These are phyloP conservation scores for Tetracladium maxilliforme DNA, from an alignment of 2,329 filamentous ascomycete species.

Conservation along the genomic window DNA sequence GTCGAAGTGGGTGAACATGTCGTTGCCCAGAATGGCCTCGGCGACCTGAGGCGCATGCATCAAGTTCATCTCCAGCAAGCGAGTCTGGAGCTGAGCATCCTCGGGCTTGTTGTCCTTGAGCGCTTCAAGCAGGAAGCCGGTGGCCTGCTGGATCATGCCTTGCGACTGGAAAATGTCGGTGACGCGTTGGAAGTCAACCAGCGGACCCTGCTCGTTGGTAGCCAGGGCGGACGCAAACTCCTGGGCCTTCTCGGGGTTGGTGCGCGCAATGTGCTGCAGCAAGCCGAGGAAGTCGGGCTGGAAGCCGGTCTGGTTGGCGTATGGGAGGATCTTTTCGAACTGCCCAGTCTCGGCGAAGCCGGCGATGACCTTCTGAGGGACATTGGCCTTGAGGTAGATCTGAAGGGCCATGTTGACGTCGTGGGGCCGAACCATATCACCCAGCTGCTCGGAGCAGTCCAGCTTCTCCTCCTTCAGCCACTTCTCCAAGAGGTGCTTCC, in stretches of 20 bases:
- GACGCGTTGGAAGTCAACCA: slow-evolving; percentile 87
- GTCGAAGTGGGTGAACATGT: slow-evolving; percentile 98
- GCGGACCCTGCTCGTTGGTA: slow-evolving; percentile 72
- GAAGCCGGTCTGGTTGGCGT: slow-evolving; percentile 72
- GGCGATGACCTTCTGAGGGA: slow-evolving; percentile 87
- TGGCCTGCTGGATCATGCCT: slow-evolving; percentile 94
- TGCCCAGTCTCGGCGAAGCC: slow-evolving; percentile 91
- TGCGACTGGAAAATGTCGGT: slow-evolving; percentile 98
- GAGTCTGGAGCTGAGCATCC: slow-evolving; percentile 84
- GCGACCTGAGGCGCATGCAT: slow-evolving; percentile 94
- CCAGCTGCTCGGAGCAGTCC: slow-evolving; percentile 88
- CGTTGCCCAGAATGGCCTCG: slow-evolving; percentile 92
- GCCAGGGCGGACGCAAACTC: slow-evolving; percentile 91
- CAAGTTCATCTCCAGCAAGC: slow-evolving; percentile 94
- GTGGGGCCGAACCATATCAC: slow-evolving; percentile 82
- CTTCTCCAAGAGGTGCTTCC: slow-evolving; percentile 93
- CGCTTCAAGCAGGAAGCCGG: slow-evolving; percentile 92
- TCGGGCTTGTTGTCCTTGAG: slow-evolving; percentile 91
- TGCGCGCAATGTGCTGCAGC: slow-evolving; percentile 80
- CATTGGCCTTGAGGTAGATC: slow-evolving; percentile 84
- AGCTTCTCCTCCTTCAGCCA: slow-evolving; percentile 96
- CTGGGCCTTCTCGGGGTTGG: slow-evolving; percentile 83
- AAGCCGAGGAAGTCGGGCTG: slow-evolving; percentile 91
- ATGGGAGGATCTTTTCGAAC: slow-evolving; percentile 92
- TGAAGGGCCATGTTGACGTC: slow-evolving; percentile 76